phyloP scores from a whole-genome alignment of 2,329 filamentous ascomycete genomes.

The Talaromyces albobiverticillius region DNA sequence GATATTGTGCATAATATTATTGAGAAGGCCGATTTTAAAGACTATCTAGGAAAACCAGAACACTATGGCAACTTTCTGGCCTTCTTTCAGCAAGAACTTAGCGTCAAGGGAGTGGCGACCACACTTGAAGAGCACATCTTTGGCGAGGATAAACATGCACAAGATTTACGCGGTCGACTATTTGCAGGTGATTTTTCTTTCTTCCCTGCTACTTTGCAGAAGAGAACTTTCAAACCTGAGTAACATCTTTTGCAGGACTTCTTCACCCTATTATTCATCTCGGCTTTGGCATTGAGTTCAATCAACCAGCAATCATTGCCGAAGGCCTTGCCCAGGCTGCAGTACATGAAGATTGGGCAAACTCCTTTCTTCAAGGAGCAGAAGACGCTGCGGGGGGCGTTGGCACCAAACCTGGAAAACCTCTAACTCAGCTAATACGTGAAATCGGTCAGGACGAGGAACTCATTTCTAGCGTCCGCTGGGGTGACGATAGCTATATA shows the following conservation, averaged over 20 bases:
- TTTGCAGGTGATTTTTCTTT: constrained; percentile 53
- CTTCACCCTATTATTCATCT: constrained; percentile 81
- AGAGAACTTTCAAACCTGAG: background rate
- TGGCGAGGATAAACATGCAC: constrained; percentile 59
- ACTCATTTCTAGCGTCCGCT: constrained; percentile 53
- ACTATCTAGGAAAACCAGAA: constrained; percentile 60
- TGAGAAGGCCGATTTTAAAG: constrained; percentile 55
- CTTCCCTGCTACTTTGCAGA: background rate
- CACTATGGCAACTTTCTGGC: constrained; percentile 71
- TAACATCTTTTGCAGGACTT: constrained; percentile 52
- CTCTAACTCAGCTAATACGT: constrained; percentile 60
- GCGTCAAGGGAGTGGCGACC: constrained; percentile 58
- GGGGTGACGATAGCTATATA: constrained; percentile 61
- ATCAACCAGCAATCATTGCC: constrained; percentile 76
- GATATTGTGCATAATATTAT: constrained; percentile 55
- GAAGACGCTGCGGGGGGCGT: constrained; percentile 34
- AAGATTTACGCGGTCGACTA: constrained; percentile 67
- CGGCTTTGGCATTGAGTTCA: constrained; percentile 79
- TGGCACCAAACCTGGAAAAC: constrained; percentile 30
- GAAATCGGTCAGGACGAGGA: constrained; percentile 57
- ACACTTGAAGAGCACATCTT: constrained; percentile 69
- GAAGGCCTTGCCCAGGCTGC: constrained; percentile 75
- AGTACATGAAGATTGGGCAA: constrained; percentile 62
- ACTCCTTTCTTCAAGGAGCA: constrained; percentile 48
- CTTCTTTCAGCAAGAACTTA: constrained; percentile 75